Conservation (phyloP, 139 green algal genomes). For the Chlorella sp. region DNA sequence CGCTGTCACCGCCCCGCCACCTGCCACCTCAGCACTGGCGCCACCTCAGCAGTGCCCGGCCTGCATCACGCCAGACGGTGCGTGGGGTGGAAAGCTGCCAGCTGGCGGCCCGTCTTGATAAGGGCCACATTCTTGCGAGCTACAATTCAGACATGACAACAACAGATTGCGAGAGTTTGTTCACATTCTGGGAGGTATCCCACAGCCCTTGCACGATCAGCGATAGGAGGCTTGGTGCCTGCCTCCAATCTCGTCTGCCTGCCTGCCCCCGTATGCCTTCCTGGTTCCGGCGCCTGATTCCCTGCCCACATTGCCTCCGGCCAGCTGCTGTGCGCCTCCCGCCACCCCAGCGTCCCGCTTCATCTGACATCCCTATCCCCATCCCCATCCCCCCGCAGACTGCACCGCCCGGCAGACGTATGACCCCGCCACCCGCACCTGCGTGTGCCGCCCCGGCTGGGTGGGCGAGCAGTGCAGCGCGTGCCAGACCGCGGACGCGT, state of each 20-base stretch:
- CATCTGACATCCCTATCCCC: not conserved
- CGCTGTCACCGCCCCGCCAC: too few species aligned
- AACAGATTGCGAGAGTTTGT: too few species aligned
- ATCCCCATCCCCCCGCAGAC: not conserved
- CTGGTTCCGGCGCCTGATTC: too few species aligned
- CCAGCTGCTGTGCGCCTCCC: not conserved
- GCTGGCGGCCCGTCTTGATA: too few species aligned
- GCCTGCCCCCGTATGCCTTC: not conserved
- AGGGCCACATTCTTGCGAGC: too few species aligned
- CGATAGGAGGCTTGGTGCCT: too few species aligned
- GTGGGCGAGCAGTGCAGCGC: conserved; percentile 44
- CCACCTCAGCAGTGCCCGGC: not conserved
- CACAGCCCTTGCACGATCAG: too few species aligned
- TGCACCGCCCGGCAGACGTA: conserved; percentile 40
- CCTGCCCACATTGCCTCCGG: not conserved
- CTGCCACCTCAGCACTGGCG: not conserved
- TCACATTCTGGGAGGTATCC: too few species aligned
- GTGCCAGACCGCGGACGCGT: conserved; percentile 49
- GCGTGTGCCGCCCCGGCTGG: conserved; percentile 45
- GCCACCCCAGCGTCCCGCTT: too few species aligned
- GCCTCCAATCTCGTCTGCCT: too few species aligned
- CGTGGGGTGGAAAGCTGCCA: not conserved
- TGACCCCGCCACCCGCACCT: conserved; percentile 6
- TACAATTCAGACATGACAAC: too few species aligned
- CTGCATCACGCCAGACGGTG: not conserved